Evolutionary conservation across 352 stramenopile genomes (phyloP).

Genomic region (Saprolegnia diclina): DNA sequence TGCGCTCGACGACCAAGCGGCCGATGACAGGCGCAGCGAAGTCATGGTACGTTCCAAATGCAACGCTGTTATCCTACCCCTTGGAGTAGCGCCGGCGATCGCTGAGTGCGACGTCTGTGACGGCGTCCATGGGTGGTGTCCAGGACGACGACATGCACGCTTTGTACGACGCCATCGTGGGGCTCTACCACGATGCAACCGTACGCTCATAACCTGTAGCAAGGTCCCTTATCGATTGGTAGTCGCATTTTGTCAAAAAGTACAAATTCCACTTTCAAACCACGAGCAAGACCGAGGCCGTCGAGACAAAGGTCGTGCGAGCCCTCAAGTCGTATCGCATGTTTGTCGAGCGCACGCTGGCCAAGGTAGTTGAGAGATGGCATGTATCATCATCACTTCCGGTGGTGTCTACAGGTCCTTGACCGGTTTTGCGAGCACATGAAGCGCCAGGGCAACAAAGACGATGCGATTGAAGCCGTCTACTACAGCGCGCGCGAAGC

Average conservation of each 20-base stretch:
- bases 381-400: not conserved
- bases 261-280: constrained; percentile 16
- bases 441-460: constrained; percentile 10
- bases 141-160: not conserved
- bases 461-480: constrained; percentile 8
- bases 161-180: constrained; percentile 12
- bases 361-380: constrained; percentile 28
- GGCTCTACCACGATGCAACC: constrained; percentile 2
- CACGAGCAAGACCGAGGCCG: constrained; percentile 27
- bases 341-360: constrained; percentile 58
- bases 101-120: not conserved
- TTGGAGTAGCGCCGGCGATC: not conserved
- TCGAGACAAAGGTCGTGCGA: constrained; percentile 41
- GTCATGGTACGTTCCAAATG: not conserved
- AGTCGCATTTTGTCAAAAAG: constrained; percentile 21
- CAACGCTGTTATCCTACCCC: not conserved
- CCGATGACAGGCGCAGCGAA: not conserved
- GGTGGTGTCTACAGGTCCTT: constrained; percentile 1
- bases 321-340: constrained; percentile 70
- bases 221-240: not conserved
- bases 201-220: not conserved
- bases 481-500: constrained; percentile 12
- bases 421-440: constrained; percentile 24
- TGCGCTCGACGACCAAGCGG: constrained; percentile 30
- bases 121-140: not conserved